These are phyloP conservation scores for Ustanciosporium gigantosporum DNA, from an alignment of 1,284 basidiomycete genomes.

Conservation along the genomic window DNA sequence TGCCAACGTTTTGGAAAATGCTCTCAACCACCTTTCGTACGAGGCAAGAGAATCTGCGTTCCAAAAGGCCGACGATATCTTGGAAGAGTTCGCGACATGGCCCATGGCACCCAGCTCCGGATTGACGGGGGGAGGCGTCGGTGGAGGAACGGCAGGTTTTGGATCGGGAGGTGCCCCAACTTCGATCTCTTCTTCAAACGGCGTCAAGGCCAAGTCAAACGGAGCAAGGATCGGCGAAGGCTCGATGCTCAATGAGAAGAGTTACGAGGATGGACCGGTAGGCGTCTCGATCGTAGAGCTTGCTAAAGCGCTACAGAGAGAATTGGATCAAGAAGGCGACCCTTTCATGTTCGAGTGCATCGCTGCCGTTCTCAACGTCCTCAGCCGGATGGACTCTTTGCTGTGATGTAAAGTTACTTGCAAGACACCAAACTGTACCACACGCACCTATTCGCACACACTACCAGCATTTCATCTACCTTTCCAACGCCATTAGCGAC, in stretches of 20 bases:
- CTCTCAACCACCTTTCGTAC: conserved; percentile 54
- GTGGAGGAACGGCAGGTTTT: conserved; percentile 14
- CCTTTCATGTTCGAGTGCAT: conserved; percentile 52
- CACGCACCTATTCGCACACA: too few species aligned
- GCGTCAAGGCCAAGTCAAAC: conserved; percentile 7
- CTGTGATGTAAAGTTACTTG: conserved; percentile 2
- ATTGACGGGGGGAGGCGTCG: conserved; percentile 22
- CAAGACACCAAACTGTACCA: too few species aligned
- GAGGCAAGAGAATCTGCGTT: conserved; percentile 51
- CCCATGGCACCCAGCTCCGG: conserved; percentile 57
- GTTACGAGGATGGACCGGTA: conserved; percentile 16
- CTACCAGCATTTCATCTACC: too few species aligned
- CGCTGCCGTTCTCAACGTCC: conserved; percentile 52
- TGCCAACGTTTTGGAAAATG: conserved; percentile 59
- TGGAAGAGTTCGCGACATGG: conserved; percentile 56
- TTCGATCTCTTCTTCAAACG: conserved; percentile 13
- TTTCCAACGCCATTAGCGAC: too few species aligned
- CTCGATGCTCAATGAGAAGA: conserved; percentile 17
- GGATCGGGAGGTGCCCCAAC: conserved; percentile 10
- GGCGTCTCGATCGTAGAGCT: conserved; percentile 46
- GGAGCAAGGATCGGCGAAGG: conserved; percentile 34
- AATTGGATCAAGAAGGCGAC: conserved; percentile 38
- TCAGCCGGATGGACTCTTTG: conserved; percentile 53
- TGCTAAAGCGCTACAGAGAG: conserved; percentile 43
- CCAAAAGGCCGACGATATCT: conserved; percentile 50